Evolutionary conservation across 2,329 filamentous ascomycete genomes (phyloP), one percentile per base, ranked within the genome.

Genomic region (Thielaviopsis musarum): DNA sequence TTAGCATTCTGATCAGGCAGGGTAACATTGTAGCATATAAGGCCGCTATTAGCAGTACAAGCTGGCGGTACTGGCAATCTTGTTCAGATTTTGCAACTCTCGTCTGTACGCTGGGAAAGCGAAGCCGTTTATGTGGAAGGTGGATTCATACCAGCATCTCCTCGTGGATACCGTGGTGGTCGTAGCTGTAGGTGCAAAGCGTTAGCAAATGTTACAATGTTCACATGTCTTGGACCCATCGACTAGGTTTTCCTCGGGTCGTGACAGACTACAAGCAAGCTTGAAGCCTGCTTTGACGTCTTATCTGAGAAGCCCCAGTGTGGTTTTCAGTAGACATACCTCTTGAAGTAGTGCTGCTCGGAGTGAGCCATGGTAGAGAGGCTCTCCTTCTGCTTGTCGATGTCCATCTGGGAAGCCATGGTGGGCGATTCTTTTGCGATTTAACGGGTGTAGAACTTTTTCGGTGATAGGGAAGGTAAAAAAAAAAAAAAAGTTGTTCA

Each of bases 261-360:
- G 10, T 34, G 30, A 7, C 30, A 34, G 30, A 10, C 9, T 34
- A 7, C 15, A 45, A n/a, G 38, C 4, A 15, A 45, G 38, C 38
- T 45, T 15, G 38, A 2, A 45, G 17, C 5, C 17, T n/a, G 15
- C 10, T 41, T n/a, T n/a, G 9, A 45, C 15, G 17, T 45, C 13
- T 7, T 3, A n/a, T 45, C 15, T 13, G 17, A 45, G 3, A 5
- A 5, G 4, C 3, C 38, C 38, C 13, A 22, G 28, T 28, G 30
- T 21, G 13, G 6, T 38, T n/a, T 57, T 53, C 10, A 54, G 13
- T n/a, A 52, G 62, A 71, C 67, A 64, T 62, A 94, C 91, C 90
- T 95, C 77, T 96, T 97, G 78, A 97, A 97, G 79, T 97, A 98
- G 74, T 97, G 93, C 73, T 94, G 90, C 79, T 98, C 93, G 64